These are phyloP conservation scores for Tylopilus sp. DNA, from an alignment of 1,284 basidiomycete genomes.

Conservation along the genomic window DNA sequence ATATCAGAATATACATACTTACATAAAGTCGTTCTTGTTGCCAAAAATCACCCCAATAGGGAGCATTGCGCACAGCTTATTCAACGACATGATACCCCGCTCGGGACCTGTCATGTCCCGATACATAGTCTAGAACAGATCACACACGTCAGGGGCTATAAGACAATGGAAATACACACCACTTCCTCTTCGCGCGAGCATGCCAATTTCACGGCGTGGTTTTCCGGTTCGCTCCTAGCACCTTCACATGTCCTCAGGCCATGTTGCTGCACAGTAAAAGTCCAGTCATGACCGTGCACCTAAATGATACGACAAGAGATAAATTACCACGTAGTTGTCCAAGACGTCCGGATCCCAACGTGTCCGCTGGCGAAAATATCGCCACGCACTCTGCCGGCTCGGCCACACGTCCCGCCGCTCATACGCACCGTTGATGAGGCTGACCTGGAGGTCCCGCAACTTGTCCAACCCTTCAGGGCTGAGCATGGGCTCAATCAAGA, in stretches of 20 bases:
- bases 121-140: conserved; percentile 29
- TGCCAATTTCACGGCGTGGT: conserved; percentile 45
- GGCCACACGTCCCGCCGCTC: conserved; percentile 51
- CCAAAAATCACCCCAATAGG: conserved; percentile 55
- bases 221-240: conserved; percentile 28
- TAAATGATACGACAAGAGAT: neutral
- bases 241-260: conserved; percentile 44
- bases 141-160: neutral
- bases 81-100: conserved; percentile 48
- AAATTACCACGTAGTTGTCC: conserved; percentile 48
- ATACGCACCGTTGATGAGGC: conserved; percentile 45
- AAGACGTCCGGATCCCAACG: conserved; percentile 52
- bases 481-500: conserved; percentile 58
- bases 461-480: conserved; percentile 46
- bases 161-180: conserved; percentile 31
- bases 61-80: conserved; percentile 37
- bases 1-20: conserved; percentile 15
- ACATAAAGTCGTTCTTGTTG: conserved; percentile 51
- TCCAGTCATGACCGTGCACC: neutral
- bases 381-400: conserved; percentile 41
- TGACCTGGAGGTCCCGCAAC: conserved; percentile 39
- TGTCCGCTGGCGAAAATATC: conserved; percentile 36
- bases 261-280: conserved; percentile 37
- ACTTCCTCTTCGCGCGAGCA: conserved; percentile 59
- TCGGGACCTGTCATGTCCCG: conserved; percentile 41